Conservation (phyloP, 1,284 basidiomycete species). For the Tilletia walkeri region DNA sequence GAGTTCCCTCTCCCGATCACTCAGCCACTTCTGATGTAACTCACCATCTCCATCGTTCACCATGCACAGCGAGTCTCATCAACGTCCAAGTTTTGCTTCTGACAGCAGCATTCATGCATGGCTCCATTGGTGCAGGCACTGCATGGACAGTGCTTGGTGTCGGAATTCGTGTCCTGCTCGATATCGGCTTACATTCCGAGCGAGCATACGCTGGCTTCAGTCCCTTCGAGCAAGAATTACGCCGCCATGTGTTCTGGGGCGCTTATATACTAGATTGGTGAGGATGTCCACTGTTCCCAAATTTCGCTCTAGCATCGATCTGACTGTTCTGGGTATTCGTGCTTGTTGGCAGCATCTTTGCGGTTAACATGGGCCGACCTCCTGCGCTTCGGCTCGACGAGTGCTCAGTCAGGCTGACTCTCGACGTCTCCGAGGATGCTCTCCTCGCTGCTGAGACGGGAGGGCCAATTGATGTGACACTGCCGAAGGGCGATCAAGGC, state of each 20-base stretch:
- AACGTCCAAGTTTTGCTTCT: conserved; percentile 48
- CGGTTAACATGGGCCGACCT: conserved; percentile 48
- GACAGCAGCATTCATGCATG: conserved; percentile 43
- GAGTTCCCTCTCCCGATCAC: neutral
- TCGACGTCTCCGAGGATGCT: conserved; percentile 30
- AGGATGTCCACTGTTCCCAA: neutral
- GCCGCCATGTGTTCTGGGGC: conserved; percentile 43
- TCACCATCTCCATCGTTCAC: neutral
- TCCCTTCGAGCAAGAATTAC: conserved; percentile 43
- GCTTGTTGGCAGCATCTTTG: conserved; percentile 30
- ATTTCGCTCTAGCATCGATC: too few species aligned
- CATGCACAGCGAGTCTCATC: conserved; percentile 33
- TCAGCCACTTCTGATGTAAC: neutral
- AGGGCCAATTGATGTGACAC: conserved; percentile 16
- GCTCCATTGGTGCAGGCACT: conserved; percentile 39
- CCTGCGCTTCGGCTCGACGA: conserved; percentile 38
- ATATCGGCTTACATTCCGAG: conserved; percentile 48
- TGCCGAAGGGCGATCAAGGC: conserved; percentile 14
- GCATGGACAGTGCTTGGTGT: conserved; percentile 47
- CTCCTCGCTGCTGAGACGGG: conserved; percentile 23
- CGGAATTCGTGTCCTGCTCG: conserved; percentile 42
- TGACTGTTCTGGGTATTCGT: too few species aligned
- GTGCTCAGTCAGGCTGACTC: conserved; percentile 39
- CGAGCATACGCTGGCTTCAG: conserved; percentile 39
- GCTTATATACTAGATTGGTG: conserved; percentile 40